phyloP scores from a whole-genome alignment of 2,329 filamentous ascomycete species.

The Coleophoma cylindrospora region DNA sequence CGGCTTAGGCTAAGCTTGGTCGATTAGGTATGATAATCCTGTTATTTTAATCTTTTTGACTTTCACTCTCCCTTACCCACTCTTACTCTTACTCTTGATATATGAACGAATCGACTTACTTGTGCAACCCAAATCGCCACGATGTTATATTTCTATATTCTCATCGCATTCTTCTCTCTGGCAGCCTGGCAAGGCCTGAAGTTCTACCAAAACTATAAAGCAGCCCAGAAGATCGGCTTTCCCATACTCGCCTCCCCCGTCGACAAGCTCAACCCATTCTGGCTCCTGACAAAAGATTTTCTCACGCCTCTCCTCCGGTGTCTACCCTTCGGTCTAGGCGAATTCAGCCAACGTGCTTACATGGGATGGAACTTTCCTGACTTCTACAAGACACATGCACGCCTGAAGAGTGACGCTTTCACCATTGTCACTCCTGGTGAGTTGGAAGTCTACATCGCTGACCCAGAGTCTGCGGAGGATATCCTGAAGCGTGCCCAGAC shows the following conservation, averaged over 20 bases:
- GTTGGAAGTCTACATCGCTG: conserved; percentile 6
- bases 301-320: conserved; percentile 3
- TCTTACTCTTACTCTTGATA: no score
- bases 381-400: conserved; percentile 6
- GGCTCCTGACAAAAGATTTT: conserved; percentile 1
- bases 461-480: conserved; percentile 8
- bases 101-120: no score
- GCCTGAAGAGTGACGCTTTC: conserved; percentile 5
- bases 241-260: conserved; percentile 9
- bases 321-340: conserved; percentile 5
- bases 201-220: no score
- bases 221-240: background rate
- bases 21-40: no score
- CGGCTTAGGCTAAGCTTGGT: no score
- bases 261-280: conserved; percentile 2
- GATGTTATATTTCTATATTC: no score
- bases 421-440: conserved; percentile 5
- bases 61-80: no score
- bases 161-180: no score
- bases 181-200: no score
- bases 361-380: conserved; percentile 5
- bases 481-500: conserved; percentile 7
- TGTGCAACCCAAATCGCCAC: no score
- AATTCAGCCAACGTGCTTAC: conserved; percentile 3
- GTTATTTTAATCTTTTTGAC: no score